These are phyloP conservation scores for Penicillium ochrochloron DNA, from an alignment of 495 filamentous ascomycete species.

Conservation along the genomic window DNA sequence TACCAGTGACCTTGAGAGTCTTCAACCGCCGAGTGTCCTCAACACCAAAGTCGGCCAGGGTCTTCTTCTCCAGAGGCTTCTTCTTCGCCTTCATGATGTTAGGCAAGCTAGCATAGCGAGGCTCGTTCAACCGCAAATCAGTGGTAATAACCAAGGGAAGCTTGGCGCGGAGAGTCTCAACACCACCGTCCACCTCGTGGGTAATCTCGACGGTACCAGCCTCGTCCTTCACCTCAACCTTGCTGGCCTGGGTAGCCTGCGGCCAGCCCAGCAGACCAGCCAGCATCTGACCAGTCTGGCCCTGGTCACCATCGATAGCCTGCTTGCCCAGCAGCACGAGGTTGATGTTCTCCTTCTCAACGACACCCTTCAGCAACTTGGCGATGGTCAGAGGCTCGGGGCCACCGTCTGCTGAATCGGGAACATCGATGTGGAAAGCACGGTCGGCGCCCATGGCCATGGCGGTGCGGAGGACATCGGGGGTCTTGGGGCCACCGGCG, in stretches of 20 bases:
- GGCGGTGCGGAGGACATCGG: constrained; percentile 87
- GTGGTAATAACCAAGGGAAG: constrained; percentile 93
- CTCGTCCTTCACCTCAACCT: constrained; percentile 71
- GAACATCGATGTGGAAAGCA: constrained; percentile 79
- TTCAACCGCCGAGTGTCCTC: constrained; percentile 77
- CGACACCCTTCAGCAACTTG: constrained; percentile 80
- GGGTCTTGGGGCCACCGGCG: constrained; percentile 83
- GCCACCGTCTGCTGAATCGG: constrained; percentile 51
- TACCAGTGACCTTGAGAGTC: constrained; percentile 83
- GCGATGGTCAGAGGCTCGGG: constrained; percentile 92
- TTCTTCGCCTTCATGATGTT: constrained; percentile 99
- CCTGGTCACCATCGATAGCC: constrained; percentile 94
- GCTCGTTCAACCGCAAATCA: constrained; percentile 93
- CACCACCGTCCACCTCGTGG: constrained; percentile 93
- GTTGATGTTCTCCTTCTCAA: constrained; percentile 81
- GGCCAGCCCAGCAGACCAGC: constrained; percentile 90
- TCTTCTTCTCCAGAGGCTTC: constrained; percentile 95
- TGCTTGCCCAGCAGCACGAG: constrained; percentile 95
- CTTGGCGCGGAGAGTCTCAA: constrained; percentile 82
- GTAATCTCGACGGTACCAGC: constrained; percentile 68
- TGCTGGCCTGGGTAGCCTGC: constrained; percentile 90
- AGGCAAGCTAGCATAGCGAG: constrained; percentile 89
- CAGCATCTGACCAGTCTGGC: constrained; percentile 98
- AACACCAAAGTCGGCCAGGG: constrained; percentile 76
- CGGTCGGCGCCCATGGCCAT: constrained; percentile 99